Percentiles rank a stretch among this genome's conserved stretches.
These are phyloP conservation scores for Malassezia sympodialis DNA, from an alignment of 1,284 basidiomycete species.

Conservation along the genomic window DNA sequence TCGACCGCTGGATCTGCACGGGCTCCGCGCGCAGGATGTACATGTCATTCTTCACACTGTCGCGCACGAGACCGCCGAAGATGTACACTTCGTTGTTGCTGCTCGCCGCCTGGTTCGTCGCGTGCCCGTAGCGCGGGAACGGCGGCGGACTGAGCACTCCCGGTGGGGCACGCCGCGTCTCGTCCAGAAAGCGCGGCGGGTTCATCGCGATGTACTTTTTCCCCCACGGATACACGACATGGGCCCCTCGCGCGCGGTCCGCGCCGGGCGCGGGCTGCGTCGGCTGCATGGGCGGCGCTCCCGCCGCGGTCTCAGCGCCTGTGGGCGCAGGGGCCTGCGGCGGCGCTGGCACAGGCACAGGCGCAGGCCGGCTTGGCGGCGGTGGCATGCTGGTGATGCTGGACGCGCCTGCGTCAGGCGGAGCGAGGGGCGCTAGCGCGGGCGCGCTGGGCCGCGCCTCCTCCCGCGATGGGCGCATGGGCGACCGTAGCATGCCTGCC, in stretches of 20 bases:
- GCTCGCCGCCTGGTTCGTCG: conserved; percentile 69
- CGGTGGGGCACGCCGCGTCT: conserved; percentile 39
- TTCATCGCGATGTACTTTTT: conserved; percentile 42
- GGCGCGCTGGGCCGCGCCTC: background rate
- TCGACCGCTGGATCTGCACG: conserved; percentile 60
- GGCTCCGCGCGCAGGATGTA: conserved; percentile 53
- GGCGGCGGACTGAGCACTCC: conserved; percentile 53
- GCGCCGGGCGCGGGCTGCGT: background rate
- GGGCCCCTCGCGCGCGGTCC: conserved; percentile 15
- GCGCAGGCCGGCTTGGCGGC: background rate
- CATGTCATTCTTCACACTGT: conserved; percentile 83
- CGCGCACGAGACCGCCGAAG: conserved; percentile 90
- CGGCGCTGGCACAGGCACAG: background rate
- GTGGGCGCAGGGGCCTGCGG: background rate
- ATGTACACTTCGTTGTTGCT: conserved; percentile 80
- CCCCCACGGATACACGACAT: conserved; percentile 46
- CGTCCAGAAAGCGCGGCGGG: conserved; percentile 45
- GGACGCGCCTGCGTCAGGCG: background rate
- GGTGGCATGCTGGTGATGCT: background rate
- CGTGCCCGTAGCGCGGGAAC: conserved; percentile 94
- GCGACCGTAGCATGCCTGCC: background rate
- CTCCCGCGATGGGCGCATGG: conserved; percentile 1
- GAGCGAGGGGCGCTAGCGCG: background rate
- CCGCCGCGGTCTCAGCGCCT: background rate
- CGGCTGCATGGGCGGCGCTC: background rate